Percentiles rank a stretch among this genome's conserved stretches.
phyloP scores from a whole-genome alignment of 805 yeast species.

The Lachancea kluyveri region DNA sequence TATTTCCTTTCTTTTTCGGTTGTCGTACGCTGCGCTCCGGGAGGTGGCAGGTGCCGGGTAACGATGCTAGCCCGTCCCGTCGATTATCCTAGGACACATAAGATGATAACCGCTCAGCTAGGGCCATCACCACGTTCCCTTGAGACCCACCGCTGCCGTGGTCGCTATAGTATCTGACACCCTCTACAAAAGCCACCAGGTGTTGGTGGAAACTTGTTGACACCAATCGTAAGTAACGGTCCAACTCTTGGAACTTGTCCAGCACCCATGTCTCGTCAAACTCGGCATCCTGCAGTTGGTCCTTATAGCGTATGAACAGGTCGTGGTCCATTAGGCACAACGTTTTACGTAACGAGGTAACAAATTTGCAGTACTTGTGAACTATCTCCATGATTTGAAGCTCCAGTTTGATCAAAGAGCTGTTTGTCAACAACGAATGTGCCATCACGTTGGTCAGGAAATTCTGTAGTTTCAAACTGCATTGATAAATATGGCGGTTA shows the following conservation, averaged over 20 bases:
- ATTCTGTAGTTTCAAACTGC: constrained; percentile 20
- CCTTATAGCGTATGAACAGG: constrained; percentile 34
- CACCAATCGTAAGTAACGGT: constrained; percentile 37
- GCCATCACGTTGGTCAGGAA: constrained; percentile 26
- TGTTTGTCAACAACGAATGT: constrained; percentile 18
- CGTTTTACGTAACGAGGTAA: constrained; percentile 20
- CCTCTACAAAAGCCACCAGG: constrained; percentile 40
- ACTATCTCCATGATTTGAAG: constrained; percentile 27
- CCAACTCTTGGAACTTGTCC: constrained; percentile 37
- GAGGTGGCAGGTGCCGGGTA: too few species aligned
- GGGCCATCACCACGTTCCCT: constrained; percentile 20
- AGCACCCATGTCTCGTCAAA: constrained; percentile 37
- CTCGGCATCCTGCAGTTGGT: constrained; percentile 34
- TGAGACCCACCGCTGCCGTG: constrained; percentile 40
- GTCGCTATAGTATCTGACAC: constrained; percentile 43
- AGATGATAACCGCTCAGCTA: constrained; percentile 36
- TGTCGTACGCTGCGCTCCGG: too few species aligned
- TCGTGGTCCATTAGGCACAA: constrained; percentile 40
- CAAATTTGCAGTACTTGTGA: constrained; percentile 28
- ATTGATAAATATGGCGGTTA: constrained; percentile 2
- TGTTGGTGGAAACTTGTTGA: constrained; percentile 40
- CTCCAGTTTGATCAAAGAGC: constrained; percentile 22
- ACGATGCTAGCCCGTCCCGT: constrained; percentile 8
- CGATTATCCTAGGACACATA: constrained; percentile 21
- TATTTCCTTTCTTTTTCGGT: background rate